Conservation (phyloP, 306 rosid species). For the Citrullus amarus region DNA sequence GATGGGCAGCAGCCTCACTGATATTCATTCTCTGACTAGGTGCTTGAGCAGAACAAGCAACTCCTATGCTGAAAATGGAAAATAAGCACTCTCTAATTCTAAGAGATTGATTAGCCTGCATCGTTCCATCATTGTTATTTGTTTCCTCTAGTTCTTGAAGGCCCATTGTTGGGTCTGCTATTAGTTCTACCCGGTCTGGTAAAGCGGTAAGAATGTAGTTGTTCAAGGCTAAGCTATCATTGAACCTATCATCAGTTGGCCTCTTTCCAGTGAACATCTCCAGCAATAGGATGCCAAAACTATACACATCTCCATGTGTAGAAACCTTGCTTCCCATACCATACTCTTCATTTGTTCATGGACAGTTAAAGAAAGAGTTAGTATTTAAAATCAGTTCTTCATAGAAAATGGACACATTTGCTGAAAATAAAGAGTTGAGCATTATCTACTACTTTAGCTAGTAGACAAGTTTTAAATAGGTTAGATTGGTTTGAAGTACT, state of each 20-base stretch:
- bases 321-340: conserved; percentile 12
- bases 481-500: background rate
- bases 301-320: conserved; percentile 11
- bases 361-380: background rate
- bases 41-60: conserved; percentile 3
- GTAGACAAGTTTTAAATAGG: background rate
- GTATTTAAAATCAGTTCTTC: background rate
- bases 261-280: conserved; percentile 14
- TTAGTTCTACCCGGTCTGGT: background rate
- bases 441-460: background rate
- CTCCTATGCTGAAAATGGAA: background rate
- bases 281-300: conserved; percentile 11
- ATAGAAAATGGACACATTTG: background rate
- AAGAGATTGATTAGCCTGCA: background rate
- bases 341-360: conserved; percentile 8
- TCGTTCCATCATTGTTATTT: background rate
- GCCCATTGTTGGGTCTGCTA: background rate
- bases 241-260: conserved; percentile 15
- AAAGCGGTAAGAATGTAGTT: conserved; percentile 3
- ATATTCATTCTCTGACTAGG: conserved; percentile 1
- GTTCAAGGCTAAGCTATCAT: conserved; percentile 15
- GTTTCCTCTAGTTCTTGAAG: background rate
- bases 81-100: conserved; percentile 2
- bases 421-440: background rate
- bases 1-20: background rate